Conservation (phyloP, 1,139 yeast genomes). For the Lodderomyces pseudojiufengensis region DNA sequence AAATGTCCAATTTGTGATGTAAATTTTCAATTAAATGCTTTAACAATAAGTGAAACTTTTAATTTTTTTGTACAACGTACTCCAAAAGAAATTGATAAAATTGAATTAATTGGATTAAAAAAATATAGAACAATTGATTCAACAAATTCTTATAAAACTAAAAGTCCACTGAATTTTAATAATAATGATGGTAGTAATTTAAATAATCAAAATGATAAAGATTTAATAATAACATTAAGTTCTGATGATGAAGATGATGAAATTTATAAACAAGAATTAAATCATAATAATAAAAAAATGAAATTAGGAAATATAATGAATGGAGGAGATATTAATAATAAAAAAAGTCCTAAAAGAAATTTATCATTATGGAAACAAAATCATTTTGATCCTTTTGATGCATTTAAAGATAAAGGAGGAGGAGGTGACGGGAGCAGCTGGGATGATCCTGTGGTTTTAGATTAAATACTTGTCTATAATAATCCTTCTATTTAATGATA, state of each 20-base stretch:
- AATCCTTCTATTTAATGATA: too few species aligned
- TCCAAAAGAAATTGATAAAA: constrained; percentile 30
- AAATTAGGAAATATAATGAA: not conserved
- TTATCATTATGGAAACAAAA: not conserved
- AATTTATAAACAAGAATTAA: constrained; percentile 3
- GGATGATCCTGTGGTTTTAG: constrained; percentile 11
- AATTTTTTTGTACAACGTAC: constrained; percentile 43
- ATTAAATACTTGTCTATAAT: too few species aligned
- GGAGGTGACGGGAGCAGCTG: constrained; percentile 10
- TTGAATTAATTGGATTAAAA: constrained; percentile 36
- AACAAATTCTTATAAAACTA: constrained; percentile 1
- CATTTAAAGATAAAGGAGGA: not conserved
- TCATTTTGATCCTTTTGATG: not conserved
- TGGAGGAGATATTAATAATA: not conserved
- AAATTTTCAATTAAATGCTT: constrained; percentile 31
- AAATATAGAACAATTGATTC: constrained; percentile 36
- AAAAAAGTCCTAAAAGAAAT: not conserved
- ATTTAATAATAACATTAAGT: constrained; percentile 27
- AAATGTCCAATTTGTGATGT: constrained; percentile 43
- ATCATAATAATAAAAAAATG: constrained; percentile 1
- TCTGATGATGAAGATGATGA: constrained; percentile 25
- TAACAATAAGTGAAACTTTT: constrained; percentile 39
- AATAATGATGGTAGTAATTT: not conserved
- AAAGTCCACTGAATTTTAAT: not conserved
- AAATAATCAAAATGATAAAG: constrained; percentile 6